Evolutionary conservation across 139 green algal species (phyloP).

Genomic region (Picochlorum sp.): DNA sequence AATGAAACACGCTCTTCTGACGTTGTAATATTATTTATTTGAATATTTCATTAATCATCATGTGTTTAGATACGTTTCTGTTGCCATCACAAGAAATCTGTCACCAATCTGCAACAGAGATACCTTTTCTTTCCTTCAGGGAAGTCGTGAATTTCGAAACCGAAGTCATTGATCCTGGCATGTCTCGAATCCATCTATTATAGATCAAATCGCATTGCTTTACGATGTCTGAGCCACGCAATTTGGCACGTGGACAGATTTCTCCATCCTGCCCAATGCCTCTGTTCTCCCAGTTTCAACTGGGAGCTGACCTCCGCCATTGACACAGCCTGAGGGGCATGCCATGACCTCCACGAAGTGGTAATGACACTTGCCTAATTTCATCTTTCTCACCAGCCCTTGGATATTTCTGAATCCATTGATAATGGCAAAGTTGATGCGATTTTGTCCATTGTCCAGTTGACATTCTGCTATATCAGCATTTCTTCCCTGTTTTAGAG

Average conservation of each 20-base stretch:
- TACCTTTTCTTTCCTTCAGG: no score
- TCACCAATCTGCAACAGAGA: no score
- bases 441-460: slow-evolving; percentile 25
- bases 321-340: slow-evolving; percentile 85
- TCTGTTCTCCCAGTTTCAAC: slow-evolving; percentile 24
- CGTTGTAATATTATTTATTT: no score
- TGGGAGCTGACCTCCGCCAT: slow-evolving; percentile 86
- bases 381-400: slow-evolving; percentile 80
- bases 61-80: no score
- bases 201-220: no score
- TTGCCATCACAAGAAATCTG: no score
- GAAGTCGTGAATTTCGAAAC: no score
- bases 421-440: slow-evolving; percentile 51
- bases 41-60: no score
- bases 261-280: neutral
- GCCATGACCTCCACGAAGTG: slow-evolving; percentile 98
- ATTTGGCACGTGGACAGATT: neutral
- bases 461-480: slow-evolving; percentile 37
- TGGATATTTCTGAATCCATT: slow-evolving; percentile 98
- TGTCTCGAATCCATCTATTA: no score
- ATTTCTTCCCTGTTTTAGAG: slow-evolving; percentile 33
- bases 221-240: no score
- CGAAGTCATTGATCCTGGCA: no score
- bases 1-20: no score
- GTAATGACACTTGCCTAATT: slow-evolving; percentile 65